phyloP scores from a whole-genome alignment of 2,329 filamentous ascomycete genomes.

The Talaromyces piceae region DNA sequence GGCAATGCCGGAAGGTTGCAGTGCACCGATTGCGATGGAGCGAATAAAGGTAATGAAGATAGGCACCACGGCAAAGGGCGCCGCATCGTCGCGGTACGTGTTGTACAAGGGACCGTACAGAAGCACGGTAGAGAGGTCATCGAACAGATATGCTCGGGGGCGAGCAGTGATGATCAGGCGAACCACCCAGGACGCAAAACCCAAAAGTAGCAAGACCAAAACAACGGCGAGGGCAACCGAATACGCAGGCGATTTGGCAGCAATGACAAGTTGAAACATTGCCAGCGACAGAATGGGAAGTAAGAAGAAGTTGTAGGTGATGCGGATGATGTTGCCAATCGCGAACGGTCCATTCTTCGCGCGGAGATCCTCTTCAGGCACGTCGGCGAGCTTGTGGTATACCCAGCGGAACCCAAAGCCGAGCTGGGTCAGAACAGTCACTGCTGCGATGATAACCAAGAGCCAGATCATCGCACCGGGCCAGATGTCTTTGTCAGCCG shows the following conservation, averaged over 20 bases:
- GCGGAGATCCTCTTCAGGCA: conserved; percentile 76
- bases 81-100: conserved; percentile 89
- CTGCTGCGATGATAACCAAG: conserved; percentile 62
- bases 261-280: conserved; percentile 82
- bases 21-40: conserved; percentile 82
- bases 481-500: conserved; percentile 73
- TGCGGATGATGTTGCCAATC: conserved; percentile 67
- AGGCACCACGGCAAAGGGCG: conserved; percentile 81
- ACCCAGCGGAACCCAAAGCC: conserved; percentile 73
- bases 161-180: conserved; percentile 71
- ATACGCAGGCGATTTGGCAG: conserved; percentile 58
- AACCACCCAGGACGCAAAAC: conserved; percentile 71
- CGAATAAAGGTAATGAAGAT: conserved; percentile 77
- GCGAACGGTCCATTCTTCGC: conserved; percentile 89
- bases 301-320: conserved; percentile 89
- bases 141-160: conserved; percentile 81
- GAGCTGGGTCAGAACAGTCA: conserved; percentile 64
- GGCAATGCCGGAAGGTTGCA: conserved; percentile 86
- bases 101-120: conserved; percentile 93
- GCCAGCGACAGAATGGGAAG: conserved; percentile 80
- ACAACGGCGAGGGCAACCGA: conserved; percentile 68
- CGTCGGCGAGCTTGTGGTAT: conserved; percentile 62
- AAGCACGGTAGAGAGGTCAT: conserved; percentile 82
- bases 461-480: conserved; percentile 90
- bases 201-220: conserved; percentile 64